Evolutionary conservation across 306 rosid species (phyloP).

Genomic region (Fragaria nilgerrensis): DNA sequence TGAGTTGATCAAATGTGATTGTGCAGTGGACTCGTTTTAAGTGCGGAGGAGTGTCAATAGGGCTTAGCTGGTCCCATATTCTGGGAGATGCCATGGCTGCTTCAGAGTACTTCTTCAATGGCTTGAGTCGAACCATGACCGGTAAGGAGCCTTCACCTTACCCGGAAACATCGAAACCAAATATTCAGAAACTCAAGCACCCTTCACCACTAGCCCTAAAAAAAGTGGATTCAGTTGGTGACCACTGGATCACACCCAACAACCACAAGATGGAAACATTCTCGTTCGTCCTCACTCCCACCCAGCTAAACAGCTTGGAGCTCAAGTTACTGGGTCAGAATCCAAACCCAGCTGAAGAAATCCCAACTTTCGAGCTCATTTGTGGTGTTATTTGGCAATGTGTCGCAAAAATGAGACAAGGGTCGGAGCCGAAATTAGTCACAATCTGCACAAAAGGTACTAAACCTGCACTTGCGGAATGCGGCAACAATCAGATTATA

Average conservation of each 20-base stretch:
- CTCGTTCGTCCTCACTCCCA: constrained; percentile 48
- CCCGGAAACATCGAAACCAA: constrained; percentile 22
- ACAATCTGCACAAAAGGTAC: constrained; percentile 45
- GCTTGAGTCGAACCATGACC: constrained; percentile 29
- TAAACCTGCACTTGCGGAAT: constrained; percentile 12
- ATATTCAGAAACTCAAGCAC: neutral
- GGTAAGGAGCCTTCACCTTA: constrained; percentile 17
- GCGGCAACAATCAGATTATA: constrained; percentile 54
- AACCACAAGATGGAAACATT: constrained; percentile 61
- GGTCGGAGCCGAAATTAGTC: constrained; percentile 48
- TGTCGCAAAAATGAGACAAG: constrained; percentile 44
- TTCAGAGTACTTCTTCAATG: constrained; percentile 44
- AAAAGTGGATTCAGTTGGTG: constrained; percentile 66
- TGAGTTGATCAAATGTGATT: neutral
- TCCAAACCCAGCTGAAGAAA: constrained; percentile 22
- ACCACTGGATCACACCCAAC: constrained; percentile 65
- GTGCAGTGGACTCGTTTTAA: constrained; percentile 53
- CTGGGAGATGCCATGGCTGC: constrained; percentile 62
- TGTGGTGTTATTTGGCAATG: constrained; percentile 67
- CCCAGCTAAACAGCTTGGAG: constrained; percentile 32
- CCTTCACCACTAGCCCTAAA: constrained; percentile 34
- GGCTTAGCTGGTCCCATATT: constrained; percentile 82
- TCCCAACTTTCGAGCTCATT: constrained; percentile 59
- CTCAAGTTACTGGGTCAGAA: neutral
- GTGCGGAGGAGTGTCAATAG: constrained; percentile 77